Evolutionary conservation across 768 basidiomycete genomes (phyloP).

Genomic region (Coprinopsis strossmayeri): DNA sequence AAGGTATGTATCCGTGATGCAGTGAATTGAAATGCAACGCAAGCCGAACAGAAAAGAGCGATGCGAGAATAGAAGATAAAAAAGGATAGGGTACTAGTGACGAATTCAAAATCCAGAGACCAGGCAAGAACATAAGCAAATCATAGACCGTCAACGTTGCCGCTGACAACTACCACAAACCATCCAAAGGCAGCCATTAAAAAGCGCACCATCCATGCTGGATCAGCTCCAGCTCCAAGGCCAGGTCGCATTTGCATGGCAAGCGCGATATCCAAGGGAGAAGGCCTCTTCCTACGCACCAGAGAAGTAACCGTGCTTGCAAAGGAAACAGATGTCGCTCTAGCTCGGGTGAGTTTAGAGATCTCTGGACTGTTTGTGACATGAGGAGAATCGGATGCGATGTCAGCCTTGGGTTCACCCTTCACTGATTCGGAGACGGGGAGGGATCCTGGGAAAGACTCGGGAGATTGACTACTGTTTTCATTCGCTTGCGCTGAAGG

Average conservation of each 20-base stretch:
- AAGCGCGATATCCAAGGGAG: conserved; percentile 59
- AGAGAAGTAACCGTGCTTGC: background rate
- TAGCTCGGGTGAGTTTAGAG: background rate
- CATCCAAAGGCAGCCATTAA: conserved; percentile 77
- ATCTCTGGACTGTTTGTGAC: background rate
- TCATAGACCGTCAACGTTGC: conserved; percentile 9
- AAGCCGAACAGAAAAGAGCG: too few species aligned
- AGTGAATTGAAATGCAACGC: too few species aligned
- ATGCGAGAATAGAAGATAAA: background rate
- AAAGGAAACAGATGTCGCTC: conserved; percentile 1
- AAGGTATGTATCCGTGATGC: too few species aligned
- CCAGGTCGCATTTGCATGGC: conserved; percentile 76
- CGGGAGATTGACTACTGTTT: background rate
- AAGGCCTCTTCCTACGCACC: conserved; percentile 12
- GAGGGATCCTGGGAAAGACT: conserved; percentile 3
- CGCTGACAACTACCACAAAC: conserved; percentile 51
- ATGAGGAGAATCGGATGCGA: background rate
- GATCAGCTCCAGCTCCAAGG: conserved; percentile 61
- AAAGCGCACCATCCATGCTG: conserved; percentile 76
- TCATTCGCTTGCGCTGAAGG: background rate
- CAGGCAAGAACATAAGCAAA: background rate
- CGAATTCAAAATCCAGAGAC: background rate
- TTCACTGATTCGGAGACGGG: too few species aligned
- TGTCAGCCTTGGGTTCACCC: background rate
- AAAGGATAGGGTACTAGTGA: background rate